Evolutionary conservation across 2,329 filamentous ascomycete genomes (phyloP).

Genomic region (Escovopsis sp.): DNA sequence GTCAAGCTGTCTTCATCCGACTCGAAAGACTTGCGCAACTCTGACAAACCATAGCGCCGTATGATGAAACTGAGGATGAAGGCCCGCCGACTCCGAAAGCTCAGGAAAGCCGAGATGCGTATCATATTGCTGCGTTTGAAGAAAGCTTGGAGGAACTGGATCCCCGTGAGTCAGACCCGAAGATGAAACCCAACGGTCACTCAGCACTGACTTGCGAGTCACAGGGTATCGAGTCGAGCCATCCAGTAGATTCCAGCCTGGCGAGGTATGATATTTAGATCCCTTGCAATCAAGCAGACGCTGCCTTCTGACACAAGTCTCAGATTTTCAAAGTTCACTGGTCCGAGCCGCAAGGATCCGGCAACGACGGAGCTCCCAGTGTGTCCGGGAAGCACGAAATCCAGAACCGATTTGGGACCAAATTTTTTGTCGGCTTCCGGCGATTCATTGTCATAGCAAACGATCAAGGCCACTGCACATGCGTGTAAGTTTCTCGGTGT

Average conservation of each 20-base stretch:
- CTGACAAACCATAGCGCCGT: constrained; percentile 4
- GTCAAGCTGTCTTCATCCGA: neutral
- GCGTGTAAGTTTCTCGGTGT: constrained; percentile 30
- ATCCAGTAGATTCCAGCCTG: constrained; percentile 25
- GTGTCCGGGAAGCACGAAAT: constrained; percentile 20
- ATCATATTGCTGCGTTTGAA: constrained; percentile 4
- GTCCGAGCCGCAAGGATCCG: constrained; percentile 33
- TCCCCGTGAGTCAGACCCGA: constrained; percentile 17
- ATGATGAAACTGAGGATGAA: constrained; percentile 15
- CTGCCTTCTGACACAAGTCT: neutral
- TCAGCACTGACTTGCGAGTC: neutral
- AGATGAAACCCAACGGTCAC: neutral
- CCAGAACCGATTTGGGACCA: constrained; percentile 20
- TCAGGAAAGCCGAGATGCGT: constrained; percentile 4
- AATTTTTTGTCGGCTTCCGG: constrained; percentile 34
- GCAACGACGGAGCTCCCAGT: constrained; percentile 16
- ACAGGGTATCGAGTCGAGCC: constrained; percentile 26
- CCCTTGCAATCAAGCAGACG: no score
- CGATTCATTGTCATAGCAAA: constrained; percentile 40
- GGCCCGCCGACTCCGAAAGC: constrained; percentile 11
- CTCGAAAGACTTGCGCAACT: neutral
- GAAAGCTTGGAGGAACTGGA: constrained; percentile 16
- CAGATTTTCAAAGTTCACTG: constrained; percentile 43
- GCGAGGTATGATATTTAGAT: constrained; percentile 18
- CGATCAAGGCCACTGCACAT: constrained; percentile 37